phyloP scores from a whole-genome alignment of 495 filamentous ascomycete genomes.

The Aspergillus steynii region DNA sequence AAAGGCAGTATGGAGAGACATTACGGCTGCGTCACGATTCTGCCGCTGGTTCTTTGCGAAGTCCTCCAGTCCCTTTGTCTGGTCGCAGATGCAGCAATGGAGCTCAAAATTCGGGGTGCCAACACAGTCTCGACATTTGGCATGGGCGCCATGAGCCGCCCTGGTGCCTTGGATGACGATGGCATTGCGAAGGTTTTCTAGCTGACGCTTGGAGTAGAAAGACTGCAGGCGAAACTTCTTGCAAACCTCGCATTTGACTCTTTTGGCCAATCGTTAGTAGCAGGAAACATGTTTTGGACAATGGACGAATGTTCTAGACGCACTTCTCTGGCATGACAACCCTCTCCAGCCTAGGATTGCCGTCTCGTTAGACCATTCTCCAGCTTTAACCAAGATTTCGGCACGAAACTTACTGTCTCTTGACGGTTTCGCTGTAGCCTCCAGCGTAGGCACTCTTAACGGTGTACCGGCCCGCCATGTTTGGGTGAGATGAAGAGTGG shows the following conservation, averaged over 20 bases:
- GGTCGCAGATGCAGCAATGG: conserved; percentile 46
- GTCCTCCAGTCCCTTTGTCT: conserved; percentile 43
- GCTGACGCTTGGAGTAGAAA: conserved; percentile 49
- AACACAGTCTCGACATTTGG: conserved; percentile 28
- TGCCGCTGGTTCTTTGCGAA: conserved; percentile 61
- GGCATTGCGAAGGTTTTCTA: conserved; percentile 36
- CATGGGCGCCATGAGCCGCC: conserved; percentile 11
- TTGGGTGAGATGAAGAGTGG: background rate
- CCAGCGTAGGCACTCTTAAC: conserved; percentile 25
- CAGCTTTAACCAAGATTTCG: background rate
- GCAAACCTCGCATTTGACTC: conserved; percentile 51
- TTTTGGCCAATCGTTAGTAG: conserved; percentile 20
- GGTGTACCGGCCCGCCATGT: background rate
- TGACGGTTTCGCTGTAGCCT: conserved; percentile 29
- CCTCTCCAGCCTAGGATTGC: conserved; percentile 24
- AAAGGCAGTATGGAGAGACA: conserved; percentile 15
- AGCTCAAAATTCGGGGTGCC: conserved; percentile 32
- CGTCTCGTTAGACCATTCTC: background rate
- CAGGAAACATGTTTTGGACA: background rate
- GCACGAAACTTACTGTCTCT: conserved; percentile 26
- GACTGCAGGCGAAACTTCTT: conserved; percentile 36
- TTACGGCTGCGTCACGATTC: conserved; percentile 48
- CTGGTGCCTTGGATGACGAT: conserved; percentile 18
- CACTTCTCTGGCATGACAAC: conserved; percentile 32
- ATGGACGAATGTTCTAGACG: conserved; percentile 2